Conservation (phyloP, 2,329 filamentous ascomycete genomes). For the Cercospora sesami region DNA sequence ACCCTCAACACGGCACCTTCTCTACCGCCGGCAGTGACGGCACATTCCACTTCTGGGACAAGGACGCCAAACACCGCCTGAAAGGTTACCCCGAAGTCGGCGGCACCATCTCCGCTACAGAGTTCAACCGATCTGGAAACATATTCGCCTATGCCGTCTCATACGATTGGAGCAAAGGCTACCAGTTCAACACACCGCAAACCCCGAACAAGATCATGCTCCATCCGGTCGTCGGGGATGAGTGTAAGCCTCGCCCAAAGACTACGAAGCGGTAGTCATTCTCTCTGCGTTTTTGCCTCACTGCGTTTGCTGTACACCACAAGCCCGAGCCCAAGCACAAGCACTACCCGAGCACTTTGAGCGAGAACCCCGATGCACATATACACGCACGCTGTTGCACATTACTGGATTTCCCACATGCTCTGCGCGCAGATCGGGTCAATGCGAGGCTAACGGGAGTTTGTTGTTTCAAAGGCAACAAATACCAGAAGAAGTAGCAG, state of each 20-base stretch:
- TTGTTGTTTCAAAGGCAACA: not conserved
- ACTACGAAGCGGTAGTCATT: constrained; percentile 47
- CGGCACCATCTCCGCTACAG: constrained; percentile 84
- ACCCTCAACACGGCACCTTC: constrained; percentile 96
- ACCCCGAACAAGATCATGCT: constrained; percentile 54
- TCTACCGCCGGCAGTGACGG: constrained; percentile 93
- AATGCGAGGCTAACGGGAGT: not conserved
- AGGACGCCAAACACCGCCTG: constrained; percentile 55
- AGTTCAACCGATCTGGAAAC: constrained; percentile 82
- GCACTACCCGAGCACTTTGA: not conserved
- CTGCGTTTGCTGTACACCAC: not conserved
- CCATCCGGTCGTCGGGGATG: constrained; percentile 50
- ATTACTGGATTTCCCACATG: not conserved
- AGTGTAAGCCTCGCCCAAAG: constrained; percentile 53
- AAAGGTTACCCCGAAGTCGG: constrained; percentile 65
- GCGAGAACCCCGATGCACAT: not conserved
- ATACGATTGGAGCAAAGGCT: constrained; percentile 99
- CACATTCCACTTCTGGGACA: constrained; percentile 95
- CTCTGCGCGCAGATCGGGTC: not conserved
- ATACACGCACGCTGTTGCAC: not conserved
- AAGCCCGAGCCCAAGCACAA: not conserved
- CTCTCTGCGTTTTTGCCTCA: not conserved
- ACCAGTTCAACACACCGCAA: constrained; percentile 72
- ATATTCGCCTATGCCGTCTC: constrained; percentile 69
- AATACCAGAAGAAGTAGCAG: not conserved